Evolutionary conservation across 2,329 filamentous ascomycete species (phyloP), one percentile per base, ranked within the genome.

Genomic region (Triangularia verruculosa): DNA sequence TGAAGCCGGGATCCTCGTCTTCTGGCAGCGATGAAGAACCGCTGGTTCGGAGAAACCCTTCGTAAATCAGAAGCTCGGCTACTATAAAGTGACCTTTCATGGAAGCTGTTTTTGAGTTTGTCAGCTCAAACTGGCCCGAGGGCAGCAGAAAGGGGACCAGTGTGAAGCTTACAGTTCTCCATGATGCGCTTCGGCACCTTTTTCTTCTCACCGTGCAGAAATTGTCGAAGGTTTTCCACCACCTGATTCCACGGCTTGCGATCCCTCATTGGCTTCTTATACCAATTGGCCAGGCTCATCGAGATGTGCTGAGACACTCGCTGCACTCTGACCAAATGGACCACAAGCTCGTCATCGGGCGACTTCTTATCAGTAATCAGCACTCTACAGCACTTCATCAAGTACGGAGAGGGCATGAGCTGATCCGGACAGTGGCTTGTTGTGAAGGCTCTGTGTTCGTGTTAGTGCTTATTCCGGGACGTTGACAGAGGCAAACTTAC

Each of bases 231-330:
- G 0, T 74, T 75, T 56, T 77, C 75, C 11, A 84, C 72, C 22
- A 81, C 71, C 67, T 47, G 39, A 9, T 47, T 17, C 39, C 39
- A 47, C 7, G 39, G 39, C n/a, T 17, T 47, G 39, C 39, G 39
- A 4, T 47, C 39, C 39, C 20, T 20, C n/a, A 20, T 20, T 20
- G 39, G 39, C 39, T 47, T 47, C 39, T 47, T 47, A 17, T 47
- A 47, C 39, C 39, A 47, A 9, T 47, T 47, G 5, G 39, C 39
- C 39, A 47, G n/a, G 39, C n/a, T 47, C 39, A 76, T 27, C 78
- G 69, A 4, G 77, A 77, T 47, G 83, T 82, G 76, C 68, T 84
- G 82, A 0, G 79, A 74, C 0, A 84, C 73, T 68, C 80, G 78
- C 71, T 84, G 81, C 6, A 79, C 75, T 63, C 76, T 77, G 65